Conservation (phyloP, 306 rosid species). For the Gynostemma pentaphyllum region DNA sequence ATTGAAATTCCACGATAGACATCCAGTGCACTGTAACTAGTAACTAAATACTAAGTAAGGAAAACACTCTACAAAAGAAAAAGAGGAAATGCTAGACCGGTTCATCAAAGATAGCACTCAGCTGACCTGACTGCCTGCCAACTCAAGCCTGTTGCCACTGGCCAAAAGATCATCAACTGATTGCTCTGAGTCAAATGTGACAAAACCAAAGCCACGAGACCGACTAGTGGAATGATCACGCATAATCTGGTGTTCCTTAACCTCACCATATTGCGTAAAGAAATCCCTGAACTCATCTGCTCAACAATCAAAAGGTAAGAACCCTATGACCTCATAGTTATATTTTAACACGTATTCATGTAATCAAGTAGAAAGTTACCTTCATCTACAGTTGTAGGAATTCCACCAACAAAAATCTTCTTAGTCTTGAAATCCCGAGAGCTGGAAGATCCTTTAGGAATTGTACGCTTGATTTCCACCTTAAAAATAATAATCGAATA, state of each 20-base stretch:
- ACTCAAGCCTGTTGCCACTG: constrained; percentile 80
- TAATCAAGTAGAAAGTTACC: constrained; percentile 33
- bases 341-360: constrained; percentile 1
- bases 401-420: constrained; percentile 91
- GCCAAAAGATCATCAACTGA: constrained; percentile 76
- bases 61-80: not conserved
- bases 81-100: not conserved
- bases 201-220: constrained; percentile 66
- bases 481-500: constrained; percentile 20
- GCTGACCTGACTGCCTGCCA: constrained; percentile 85
- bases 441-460: constrained; percentile 74
- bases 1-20: not conserved
- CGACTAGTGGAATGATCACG: constrained; percentile 49
- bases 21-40: not conserved
- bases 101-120: not conserved
- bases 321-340: constrained; percentile 43
- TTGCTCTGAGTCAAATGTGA: constrained; percentile 66
- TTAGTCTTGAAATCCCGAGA: constrained; percentile 83
- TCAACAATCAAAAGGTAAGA: constrained; percentile 64
- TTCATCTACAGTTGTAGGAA: constrained; percentile 77
- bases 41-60: not conserved
- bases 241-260: constrained; percentile 49
- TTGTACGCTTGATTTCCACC: constrained; percentile 98
- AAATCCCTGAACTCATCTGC: constrained; percentile 51
- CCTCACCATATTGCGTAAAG: constrained; percentile 36